Percentiles rank a stretch among this genome's conserved stretches.
These are phyloP conservation scores for Cucurbitaria berberidis DNA, from an alignment of 2,329 filamentous ascomycete species.

Conservation along the genomic window DNA sequence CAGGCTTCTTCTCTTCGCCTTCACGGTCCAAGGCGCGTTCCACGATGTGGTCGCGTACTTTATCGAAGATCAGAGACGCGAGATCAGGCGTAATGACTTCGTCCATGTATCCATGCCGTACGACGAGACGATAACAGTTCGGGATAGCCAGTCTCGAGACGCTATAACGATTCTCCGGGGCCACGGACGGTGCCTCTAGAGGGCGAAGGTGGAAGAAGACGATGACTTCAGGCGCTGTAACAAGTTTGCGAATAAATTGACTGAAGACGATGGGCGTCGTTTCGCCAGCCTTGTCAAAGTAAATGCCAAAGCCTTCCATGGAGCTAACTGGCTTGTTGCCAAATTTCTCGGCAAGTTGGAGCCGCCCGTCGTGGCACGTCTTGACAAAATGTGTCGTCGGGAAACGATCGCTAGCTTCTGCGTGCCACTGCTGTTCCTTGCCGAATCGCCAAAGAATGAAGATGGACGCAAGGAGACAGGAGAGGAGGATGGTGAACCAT, in stretches of 20 bases:
- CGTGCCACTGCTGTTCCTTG: constrained; percentile 77
- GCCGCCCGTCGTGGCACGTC: constrained; percentile 33
- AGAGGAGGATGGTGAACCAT: constrained; percentile 76
- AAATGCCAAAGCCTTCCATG: constrained; percentile 69
- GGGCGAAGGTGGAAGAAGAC: constrained; percentile 77
- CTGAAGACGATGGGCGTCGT: constrained; percentile 71
- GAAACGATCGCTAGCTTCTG: constrained; percentile 66
- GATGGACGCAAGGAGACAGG: constrained; percentile 65
- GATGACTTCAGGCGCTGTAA: constrained; percentile 69
- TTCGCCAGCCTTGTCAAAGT: constrained; percentile 78
- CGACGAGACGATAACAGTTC: constrained; percentile 70
- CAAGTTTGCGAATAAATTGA: constrained; percentile 75
- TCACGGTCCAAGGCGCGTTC: constrained; percentile 35
- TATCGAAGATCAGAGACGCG: constrained; percentile 60
- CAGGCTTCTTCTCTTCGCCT: constrained; percentile 31
- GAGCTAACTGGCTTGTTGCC: constrained; percentile 36
- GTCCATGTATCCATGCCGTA: constrained; percentile 76
- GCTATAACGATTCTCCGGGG: constrained; percentile 56
- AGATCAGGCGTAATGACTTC: constrained; percentile 71
- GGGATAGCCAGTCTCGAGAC: constrained; percentile 58
- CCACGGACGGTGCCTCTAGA: constrained; percentile 59
- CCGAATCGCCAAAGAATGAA: constrained; percentile 81
- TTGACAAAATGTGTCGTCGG: constrained; percentile 56
- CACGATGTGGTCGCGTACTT: constrained; percentile 56
- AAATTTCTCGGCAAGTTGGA: constrained; percentile 50